Base-by-base conservation (phyloP, 208 protist genomes). In the Acanthamoeba sp. region DNA sequence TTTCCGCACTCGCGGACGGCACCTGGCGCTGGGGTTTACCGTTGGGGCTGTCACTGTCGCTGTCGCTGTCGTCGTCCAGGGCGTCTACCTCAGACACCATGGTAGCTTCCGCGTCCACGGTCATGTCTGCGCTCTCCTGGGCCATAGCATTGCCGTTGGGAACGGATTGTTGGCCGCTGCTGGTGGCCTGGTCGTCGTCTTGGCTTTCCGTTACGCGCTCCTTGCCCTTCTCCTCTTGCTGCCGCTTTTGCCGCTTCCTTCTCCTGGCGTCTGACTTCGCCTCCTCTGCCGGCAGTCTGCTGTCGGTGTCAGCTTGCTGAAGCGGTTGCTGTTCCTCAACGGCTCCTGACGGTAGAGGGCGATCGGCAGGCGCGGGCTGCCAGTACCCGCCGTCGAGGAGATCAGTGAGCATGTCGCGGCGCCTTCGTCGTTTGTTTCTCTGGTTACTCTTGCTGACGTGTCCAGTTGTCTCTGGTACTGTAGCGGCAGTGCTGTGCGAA, bases 331-430 rank as follows among this genome's bases (percentile, higher is more conserved):
- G n/a, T n/a, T n/a, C n/a, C n/a, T n/a, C n/a, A n/a, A n/a, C n/a
- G n/a, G n/a, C n/a, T n/a, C n/a, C n/a, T n/a, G n/a, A n/a, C n/a
- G n/a, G n/a, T n/a, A n/a, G 52, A 57, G 24, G 52, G 52, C 27
- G 29, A 27, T 14, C 62, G 16, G n/a, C n/a, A 4, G 62, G 10
- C 64, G 22, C 22, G 27, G 64, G 64, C 32, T 38, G 20, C 69
- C 69, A 80, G 69, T 80, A 80, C 9, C 69, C 69, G 20, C 69
- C 69, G 38, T 80, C 69, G 32, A 80, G 69, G 20, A 36, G 36
- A 34, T 80, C 69, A 4, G 0, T 27, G 32, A 80, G 27, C 34
- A 18, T 34, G 36, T 80, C 69, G 69, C 27, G 69, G 18, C 32
- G 69, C 29, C 16, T 80, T 10, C 69, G 69, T 27, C 59, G 22